These are phyloP conservation scores for Diplodia corticola DNA, from an alignment of 2,329 filamentous ascomycete genomes.

Conservation along the genomic window DNA sequence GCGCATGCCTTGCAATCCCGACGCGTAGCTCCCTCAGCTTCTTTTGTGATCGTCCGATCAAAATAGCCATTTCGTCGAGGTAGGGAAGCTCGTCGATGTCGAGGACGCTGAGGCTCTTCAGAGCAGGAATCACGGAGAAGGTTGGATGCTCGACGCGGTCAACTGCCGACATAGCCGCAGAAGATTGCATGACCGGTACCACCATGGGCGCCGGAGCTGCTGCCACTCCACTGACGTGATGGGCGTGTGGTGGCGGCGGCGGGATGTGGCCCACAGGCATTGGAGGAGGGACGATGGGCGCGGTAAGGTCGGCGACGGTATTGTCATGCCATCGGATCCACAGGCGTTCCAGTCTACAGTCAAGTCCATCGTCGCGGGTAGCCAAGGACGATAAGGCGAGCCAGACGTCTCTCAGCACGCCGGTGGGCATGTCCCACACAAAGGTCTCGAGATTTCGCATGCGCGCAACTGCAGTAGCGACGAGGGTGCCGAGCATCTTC, in stretches of 20 bases:
- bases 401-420: constrained; percentile 78
- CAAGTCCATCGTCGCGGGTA: constrained; percentile 58
- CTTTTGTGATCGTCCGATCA: constrained; percentile 69
- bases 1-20: constrained; percentile 59
- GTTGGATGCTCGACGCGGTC: constrained; percentile 73
- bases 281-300: constrained; percentile 39
- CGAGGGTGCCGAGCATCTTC: constrained; percentile 84
- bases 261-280: constrained; percentile 28
- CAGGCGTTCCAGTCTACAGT: constrained; percentile 69
- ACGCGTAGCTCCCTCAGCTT: constrained; percentile 70
- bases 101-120: constrained; percentile 74
- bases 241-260: constrained; percentile 25
- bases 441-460: constrained; percentile 83
- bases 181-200: constrained; percentile 34
- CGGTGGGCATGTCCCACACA: constrained; percentile 87
- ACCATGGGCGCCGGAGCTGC: constrained; percentile 36
- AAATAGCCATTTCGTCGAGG: constrained; percentile 76
- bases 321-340: constrained; percentile 87
- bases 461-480: constrained; percentile 74
- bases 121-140: constrained; percentile 72
- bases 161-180: constrained; percentile 34
- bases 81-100: constrained; percentile 84
- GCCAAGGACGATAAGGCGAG: constrained; percentile 72
- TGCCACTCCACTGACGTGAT: constrained; percentile 38
- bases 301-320: constrained; percentile 47